phyloP scores from a whole-genome alignment of 768 basidiomycete species.

The Rhodotorula sphaerocarpa region DNA sequence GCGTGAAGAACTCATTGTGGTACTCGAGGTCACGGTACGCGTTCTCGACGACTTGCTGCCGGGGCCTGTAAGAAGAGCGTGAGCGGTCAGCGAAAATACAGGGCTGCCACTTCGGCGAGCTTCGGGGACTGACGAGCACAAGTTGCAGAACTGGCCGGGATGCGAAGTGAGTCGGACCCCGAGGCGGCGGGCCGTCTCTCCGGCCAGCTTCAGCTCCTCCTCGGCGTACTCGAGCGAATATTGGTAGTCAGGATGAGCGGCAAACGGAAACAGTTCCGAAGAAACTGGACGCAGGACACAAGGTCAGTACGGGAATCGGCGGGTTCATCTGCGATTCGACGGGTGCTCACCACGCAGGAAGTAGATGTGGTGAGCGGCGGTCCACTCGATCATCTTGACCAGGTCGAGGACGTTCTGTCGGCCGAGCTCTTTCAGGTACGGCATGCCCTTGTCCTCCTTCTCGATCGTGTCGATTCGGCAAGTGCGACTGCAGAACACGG shows the following conservation, averaged over 20 bases:
- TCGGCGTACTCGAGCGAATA: conserved; percentile 72
- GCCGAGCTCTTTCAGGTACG: conserved; percentile 74
- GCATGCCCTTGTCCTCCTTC: conserved; percentile 59
- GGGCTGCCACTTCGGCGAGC: background rate
- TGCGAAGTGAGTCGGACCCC: conserved; percentile 76
- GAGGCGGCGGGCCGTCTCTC: conserved; percentile 59
- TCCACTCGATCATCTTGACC: conserved; percentile 53
- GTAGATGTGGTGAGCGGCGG: conserved; percentile 52
- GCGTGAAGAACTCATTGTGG: conserved; percentile 77
- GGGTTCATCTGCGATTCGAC: too few species aligned
- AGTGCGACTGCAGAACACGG: conserved; percentile 59
- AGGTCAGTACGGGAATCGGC: too few species aligned
- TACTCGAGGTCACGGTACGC: conserved; percentile 74
- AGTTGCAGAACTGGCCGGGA: conserved; percentile 73
- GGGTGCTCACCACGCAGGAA: background rate
- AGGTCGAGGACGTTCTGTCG: conserved; percentile 54
- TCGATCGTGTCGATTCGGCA: conserved; percentile 63
- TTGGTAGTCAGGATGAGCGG: conserved; percentile 68
- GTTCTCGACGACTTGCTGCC: conserved; percentile 61
- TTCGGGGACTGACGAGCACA: conserved; percentile 10
- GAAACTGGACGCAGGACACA: conserved; percentile 48
- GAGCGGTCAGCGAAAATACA: background rate
- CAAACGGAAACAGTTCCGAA: conserved; percentile 88
- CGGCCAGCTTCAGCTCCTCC: conserved; percentile 53
- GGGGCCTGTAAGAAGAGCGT: conserved; percentile 59